Evolutionary conservation across 2,329 filamentous ascomycete species (phyloP).

Genomic region (Waltergamsia citrina): DNA sequence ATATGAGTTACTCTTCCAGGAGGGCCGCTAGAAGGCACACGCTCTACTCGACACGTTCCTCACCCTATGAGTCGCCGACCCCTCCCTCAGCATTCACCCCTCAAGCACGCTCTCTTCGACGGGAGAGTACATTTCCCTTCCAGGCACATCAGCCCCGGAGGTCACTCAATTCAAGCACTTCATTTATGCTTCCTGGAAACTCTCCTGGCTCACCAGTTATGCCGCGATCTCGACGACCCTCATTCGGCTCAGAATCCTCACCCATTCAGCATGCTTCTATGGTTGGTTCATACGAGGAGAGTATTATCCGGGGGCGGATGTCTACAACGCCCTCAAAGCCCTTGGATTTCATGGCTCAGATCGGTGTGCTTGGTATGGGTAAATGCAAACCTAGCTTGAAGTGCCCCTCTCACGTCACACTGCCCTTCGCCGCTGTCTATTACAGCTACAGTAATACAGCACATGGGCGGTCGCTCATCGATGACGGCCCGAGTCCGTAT

Average conservation of each 20-base stretch:
- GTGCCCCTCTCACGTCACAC: conserved; percentile 81
- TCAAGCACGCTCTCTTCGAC: conserved; percentile 27
- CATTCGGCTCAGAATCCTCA: conserved; percentile 63
- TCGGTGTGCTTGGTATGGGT: conserved; percentile 83
- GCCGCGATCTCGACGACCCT: conserved; percentile 53
- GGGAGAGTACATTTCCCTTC: conserved; percentile 54
- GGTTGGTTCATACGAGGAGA: conserved; percentile 97
- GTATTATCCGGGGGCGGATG: conserved; percentile 90
- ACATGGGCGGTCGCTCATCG: conserved; percentile 51
- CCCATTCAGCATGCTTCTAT: conserved; percentile 85
- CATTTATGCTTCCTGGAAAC: conserved; percentile 19
- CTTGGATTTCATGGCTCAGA: conserved; percentile 87
- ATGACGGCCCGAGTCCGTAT: conserved; percentile 91
- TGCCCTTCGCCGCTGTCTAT: conserved; percentile 91
- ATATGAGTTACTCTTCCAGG: conserved; percentile 34
- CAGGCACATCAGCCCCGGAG: conserved; percentile 73
- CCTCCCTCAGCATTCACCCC: conserved; percentile 14
- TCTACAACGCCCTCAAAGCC: conserved; percentile 91
- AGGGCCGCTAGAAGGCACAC: conserved; percentile 55
- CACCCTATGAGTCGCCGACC: conserved; percentile 31
- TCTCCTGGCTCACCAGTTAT: conserved; percentile 37
- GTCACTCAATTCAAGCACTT: conserved; percentile 56
- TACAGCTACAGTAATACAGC: conserved; percentile 77
- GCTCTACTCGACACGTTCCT: conserved; percentile 51
- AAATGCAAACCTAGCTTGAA: conserved; percentile 78